A percentile compares a stretch with the other conserved stretches of the same genome.
phyloP scores from a whole-genome alignment of 169 alveolate species.

The Plasmodium blacklocki region DNA sequence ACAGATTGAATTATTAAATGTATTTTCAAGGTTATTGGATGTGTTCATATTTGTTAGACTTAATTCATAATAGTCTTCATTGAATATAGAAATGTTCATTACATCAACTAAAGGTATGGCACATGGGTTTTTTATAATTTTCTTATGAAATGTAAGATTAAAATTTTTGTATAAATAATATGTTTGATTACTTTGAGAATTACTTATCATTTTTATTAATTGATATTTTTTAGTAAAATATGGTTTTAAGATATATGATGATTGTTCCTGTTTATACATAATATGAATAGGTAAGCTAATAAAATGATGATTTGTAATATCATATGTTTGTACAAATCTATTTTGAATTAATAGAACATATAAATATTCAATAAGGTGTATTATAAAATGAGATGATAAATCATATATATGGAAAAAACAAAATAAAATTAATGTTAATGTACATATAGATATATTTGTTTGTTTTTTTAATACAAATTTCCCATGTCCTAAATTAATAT shows the following conservation, averaged over 20 bases:
- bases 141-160: conserved; percentile 10
- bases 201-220: neutral
- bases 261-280: conserved; percentile 45
- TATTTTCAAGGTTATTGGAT: neutral
- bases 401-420: conserved; percentile 69
- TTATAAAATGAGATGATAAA: conserved; percentile 51
- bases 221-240: neutral
- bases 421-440: conserved; percentile 51
- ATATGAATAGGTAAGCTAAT: conserved; percentile 60
- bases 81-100: neutral
- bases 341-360: conserved; percentile 55
- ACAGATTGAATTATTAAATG: neutral
- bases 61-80: neutral
- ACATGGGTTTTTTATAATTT: neutral
- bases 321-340: conserved; percentile 43
- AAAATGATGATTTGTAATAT: conserved; percentile 35
- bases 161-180: conserved; percentile 12
- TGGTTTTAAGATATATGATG: conserved; percentile 9
- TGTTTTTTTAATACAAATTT: conserved; percentile 65
- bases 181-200: neutral
- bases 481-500: conserved; percentile 75
- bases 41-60: neutral
- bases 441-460: conserved; percentile 40
- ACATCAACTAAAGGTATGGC: neutral
- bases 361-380: conserved; percentile 53